These are phyloP conservation scores for Juglanconis sp. DNA, from an alignment of 2,329 filamentous ascomycete species.

Conservation along the genomic window DNA sequence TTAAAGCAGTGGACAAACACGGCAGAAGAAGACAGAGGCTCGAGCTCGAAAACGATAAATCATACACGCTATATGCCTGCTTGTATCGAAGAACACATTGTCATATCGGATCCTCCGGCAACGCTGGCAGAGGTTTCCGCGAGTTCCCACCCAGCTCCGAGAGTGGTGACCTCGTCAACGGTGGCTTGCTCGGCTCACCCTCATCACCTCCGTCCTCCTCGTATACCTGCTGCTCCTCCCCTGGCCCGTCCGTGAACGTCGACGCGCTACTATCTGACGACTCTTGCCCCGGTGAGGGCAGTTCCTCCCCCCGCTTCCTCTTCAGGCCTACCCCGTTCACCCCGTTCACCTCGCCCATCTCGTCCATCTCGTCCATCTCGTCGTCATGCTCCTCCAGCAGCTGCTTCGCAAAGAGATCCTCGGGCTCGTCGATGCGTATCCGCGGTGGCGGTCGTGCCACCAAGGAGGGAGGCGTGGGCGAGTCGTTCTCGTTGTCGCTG, in stretches of 20 bases:
- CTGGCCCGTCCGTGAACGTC: background rate
- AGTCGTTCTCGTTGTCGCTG: constrained; percentile 12
- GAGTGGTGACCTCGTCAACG: constrained; percentile 17
- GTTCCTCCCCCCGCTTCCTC: background rate
- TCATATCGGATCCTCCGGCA: constrained; percentile 32
- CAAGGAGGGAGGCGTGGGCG: constrained; percentile 18
- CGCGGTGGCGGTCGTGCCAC: constrained; percentile 8
- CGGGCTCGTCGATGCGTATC: constrained; percentile 6
- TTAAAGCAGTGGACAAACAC: background rate
- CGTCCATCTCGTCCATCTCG: background rate
- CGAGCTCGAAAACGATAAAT: background rate
- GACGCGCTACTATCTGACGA: constrained; percentile 2
- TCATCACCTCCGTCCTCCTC: background rate
- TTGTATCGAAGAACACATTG: background rate
- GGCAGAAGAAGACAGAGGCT: background rate
- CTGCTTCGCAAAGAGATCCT: background rate
- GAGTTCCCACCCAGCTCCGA: constrained; percentile 17
- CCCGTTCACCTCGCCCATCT: too few relatives aligned
- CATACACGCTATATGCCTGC: background rate
- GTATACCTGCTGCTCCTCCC: background rate
- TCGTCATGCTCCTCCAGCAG: background rate
- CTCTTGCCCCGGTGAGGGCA: background rate
- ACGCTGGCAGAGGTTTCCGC: constrained; percentile 32
- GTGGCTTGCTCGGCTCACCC: constrained; percentile 7
- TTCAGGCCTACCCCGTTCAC: background rate